Percentiles rank a stretch among this genome's conserved stretches.
Conservation (phyloP, 2,329 filamentous ascomycete species). For the Neofusicoccum parvum region DNA sequence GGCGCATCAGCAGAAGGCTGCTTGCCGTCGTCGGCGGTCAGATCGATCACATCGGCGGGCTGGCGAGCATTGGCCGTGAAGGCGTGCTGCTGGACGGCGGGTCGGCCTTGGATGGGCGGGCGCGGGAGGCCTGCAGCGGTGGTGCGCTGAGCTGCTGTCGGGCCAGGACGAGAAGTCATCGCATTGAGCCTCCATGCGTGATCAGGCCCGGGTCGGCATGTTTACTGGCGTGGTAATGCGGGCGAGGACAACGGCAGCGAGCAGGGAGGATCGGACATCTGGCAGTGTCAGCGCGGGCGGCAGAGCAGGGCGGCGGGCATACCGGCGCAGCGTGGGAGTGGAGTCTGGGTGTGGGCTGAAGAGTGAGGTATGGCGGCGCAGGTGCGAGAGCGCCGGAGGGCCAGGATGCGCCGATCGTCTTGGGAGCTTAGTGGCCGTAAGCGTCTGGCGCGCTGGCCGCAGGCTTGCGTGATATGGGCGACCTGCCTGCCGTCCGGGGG, state of each 20-base stretch:
- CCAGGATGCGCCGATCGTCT: slow-evolving; percentile 7
- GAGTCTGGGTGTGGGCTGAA: neutral
- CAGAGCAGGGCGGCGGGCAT: neutral
- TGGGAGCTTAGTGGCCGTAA: slow-evolving; percentile 19
- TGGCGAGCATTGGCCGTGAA: slow-evolving; percentile 29
- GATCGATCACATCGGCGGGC: slow-evolving; percentile 37
- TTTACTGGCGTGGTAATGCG: slow-evolving; percentile 1
- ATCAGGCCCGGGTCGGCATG: slow-evolving; percentile 32
- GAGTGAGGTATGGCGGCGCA: slow-evolving; percentile 11
- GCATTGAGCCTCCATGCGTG: slow-evolving; percentile 44
- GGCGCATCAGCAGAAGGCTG: slow-evolving; percentile 28
- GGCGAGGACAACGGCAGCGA: slow-evolving; percentile 18
- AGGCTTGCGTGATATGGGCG: slow-evolving; percentile 13
- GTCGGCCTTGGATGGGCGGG: slow-evolving; percentile 32
- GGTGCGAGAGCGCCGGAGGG: slow-evolving; percentile 12
- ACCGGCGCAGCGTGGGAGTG: slow-evolving; percentile 1
- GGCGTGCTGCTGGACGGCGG: slow-evolving; percentile 31
- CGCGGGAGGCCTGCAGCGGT: slow-evolving; percentile 35
- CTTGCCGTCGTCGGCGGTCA: slow-evolving; percentile 35
- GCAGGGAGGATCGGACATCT: slow-evolving; percentile 21
- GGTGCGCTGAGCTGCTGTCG: slow-evolving; percentile 40
- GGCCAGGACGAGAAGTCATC: slow-evolving; percentile 48
- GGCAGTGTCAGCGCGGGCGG: slow-evolving; percentile 7
- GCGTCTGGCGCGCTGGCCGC: slow-evolving; percentile 13
- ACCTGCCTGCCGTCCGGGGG: neutral